A percentile compares a stretch with the other conserved stretches of the same genome.
Conservation (phyloP, 805 yeast genomes). For the Saccharomycopsis selenospora region DNA sequence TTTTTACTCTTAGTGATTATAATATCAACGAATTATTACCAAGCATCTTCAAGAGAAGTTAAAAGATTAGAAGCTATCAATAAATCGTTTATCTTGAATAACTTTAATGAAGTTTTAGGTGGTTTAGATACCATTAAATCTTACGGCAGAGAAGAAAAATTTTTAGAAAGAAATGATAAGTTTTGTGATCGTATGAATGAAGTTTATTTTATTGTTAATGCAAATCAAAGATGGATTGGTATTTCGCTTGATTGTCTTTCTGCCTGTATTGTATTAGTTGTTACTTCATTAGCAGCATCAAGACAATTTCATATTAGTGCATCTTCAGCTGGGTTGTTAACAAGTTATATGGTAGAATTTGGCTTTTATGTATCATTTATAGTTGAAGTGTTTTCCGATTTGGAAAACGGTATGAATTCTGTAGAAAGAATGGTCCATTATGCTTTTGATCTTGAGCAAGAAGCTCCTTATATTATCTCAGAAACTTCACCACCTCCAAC, state of each 20-base stretch:
- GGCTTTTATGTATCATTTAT: slow-evolving; percentile 51
- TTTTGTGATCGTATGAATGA: slow-evolving; percentile 58
- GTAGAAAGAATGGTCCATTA: slow-evolving; percentile 62
- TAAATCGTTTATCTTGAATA: slow-evolving; percentile 63
- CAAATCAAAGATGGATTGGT: slow-evolving; percentile 68
- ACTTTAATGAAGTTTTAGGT: slow-evolving; percentile 61
- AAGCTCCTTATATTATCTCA: slow-evolving; percentile 45
- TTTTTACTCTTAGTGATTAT: slow-evolving; percentile 38
- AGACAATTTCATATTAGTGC: slow-evolving; percentile 54
- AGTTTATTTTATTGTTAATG: slow-evolving; percentile 53
- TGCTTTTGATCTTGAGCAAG: slow-evolving; percentile 58
- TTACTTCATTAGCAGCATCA: slow-evolving; percentile 53
- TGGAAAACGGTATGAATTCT: slow-evolving; percentile 55
- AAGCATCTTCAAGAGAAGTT: slow-evolving; percentile 67
- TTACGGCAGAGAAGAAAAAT: slow-evolving; percentile 41
- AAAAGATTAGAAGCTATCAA: slow-evolving; percentile 69
- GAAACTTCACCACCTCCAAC: slow-evolving; percentile 39
- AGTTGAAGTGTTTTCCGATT: slow-evolving; percentile 58
- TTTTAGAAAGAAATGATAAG: slow-evolving; percentile 38
- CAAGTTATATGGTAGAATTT: slow-evolving; percentile 54
- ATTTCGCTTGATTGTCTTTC: slow-evolving; percentile 47
- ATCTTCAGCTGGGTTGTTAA: slow-evolving; percentile 60
- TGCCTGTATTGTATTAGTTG: slow-evolving; percentile 49
- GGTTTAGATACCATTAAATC: slow-evolving; percentile 67
- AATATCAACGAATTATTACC: slow-evolving; percentile 46